Base-by-base conservation (phyloP, 371 early-diverging fungal species). In the Capillidium heterosporum region DNA sequence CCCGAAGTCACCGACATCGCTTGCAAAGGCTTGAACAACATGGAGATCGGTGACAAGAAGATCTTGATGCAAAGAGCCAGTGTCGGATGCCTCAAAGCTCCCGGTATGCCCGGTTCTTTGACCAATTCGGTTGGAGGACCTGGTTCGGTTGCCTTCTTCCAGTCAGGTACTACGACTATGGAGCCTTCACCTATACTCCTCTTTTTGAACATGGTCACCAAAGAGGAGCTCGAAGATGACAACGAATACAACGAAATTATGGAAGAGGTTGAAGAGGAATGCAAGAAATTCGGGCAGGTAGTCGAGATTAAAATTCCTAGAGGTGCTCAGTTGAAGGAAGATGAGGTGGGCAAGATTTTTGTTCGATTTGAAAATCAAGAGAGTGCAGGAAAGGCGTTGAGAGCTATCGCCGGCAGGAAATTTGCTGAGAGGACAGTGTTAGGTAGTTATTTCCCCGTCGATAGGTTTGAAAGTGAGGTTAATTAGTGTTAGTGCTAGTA, bases 1-100 rank as follows among this genome's bases (percentile, higher is more conserved):
- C 82, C 89, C 13, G 74, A 61, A 29, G 71, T 91, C 8, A 94
- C 94, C 3, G 96, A 97, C 61, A 67, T 89, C 28, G 96, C 91
- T 2, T 90, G 91, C 63, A 80, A 91, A 66, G 94, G 91, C 1
- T 77, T 97, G 50, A 91, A 95, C 65, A 85, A 88, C 42, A 87
- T 97, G 87, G 90, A 92, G 63, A 65, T 97, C 2, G 92, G 93
- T 55, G 98, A 95, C 62, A 81, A 83, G 35, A 86, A 85, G 59
- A 67, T 97, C n/a, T 79, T 96, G 42, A 95, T 95, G 11, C 95
- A 95, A 69, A 75, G 93, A 23, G 96, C 97, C 10, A 85, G 84
- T 53, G 80, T 89, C 13, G 91, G 92, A 23, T 76, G 86, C 1
- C 55, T 43, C 44, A 57, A 4, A 63, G 63, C 63, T 1, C 64